Conservation (phyloP, 2,329 filamentous ascomycete species). For the Ilyonectria destructans region DNA sequence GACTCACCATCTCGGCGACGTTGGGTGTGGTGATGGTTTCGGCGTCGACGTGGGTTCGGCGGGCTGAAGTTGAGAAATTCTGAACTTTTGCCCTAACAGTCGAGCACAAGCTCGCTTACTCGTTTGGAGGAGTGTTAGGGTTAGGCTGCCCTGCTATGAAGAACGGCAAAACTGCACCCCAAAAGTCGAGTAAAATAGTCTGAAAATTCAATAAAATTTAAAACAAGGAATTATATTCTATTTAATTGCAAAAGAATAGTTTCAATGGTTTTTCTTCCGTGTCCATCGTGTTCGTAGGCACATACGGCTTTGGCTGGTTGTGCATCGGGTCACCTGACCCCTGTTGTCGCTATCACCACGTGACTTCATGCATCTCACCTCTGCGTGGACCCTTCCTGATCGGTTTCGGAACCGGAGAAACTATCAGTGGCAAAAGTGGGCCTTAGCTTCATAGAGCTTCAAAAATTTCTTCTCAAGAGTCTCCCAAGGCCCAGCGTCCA, state of each 20-base stretch:
- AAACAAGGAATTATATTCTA: not conserved
- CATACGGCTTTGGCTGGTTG: slow-evolving; percentile 17
- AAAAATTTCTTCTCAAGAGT: slow-evolving; percentile 57
- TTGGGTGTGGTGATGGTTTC: slow-evolving; percentile 69
- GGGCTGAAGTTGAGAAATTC: slow-evolving; percentile 65
- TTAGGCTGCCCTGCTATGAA: slow-evolving; percentile 56
- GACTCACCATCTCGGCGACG: slow-evolving; percentile 73
- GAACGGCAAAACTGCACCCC: slow-evolving; percentile 11
- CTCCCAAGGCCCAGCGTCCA: slow-evolving; percentile 47
- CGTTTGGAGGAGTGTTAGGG: slow-evolving; percentile 58
- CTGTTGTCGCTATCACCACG: slow-evolving; percentile 36
- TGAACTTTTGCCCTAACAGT: slow-evolving; percentile 63
- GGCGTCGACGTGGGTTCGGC: slow-evolving; percentile 65
- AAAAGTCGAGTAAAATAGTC: slow-evolving; percentile 32
- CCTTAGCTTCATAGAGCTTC: slow-evolving; percentile 53
- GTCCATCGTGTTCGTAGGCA: slow-evolving; percentile 7
- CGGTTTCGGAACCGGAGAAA: slow-evolving; percentile 47
- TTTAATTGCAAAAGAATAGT: not conserved
- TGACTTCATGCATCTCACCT: slow-evolving; percentile 34
- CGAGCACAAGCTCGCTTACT: slow-evolving; percentile 64
- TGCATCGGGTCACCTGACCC: slow-evolving; percentile 46
- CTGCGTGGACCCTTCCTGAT: slow-evolving; percentile 34
- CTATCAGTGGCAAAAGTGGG: slow-evolving; percentile 42
- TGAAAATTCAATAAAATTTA: slow-evolving; percentile 26
- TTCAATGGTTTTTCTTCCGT: not conserved